Base-by-base conservation (phyloP, 2,329 filamentous ascomycete species). In the Metarhizium guizhouense region DNA sequence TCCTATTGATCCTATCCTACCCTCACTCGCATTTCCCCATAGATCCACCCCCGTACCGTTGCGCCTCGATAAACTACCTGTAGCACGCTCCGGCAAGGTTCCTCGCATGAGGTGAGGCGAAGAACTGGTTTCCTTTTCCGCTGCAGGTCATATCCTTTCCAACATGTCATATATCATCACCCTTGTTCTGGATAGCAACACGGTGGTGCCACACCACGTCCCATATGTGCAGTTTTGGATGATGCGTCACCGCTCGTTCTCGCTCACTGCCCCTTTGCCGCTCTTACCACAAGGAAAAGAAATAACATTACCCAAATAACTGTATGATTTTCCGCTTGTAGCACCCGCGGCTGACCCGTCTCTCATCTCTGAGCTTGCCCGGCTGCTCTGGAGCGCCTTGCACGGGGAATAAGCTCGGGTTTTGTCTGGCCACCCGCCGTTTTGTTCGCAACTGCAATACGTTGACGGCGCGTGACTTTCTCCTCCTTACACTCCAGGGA, bases 381-480 rank as follows among this genome's bases (percentile, higher is more conserved):
- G 84, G 73, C 67, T 82, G 81, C 62, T 79, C 72, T 48, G 84
- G 70, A 6, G 80, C 82, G 63, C 82, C 78, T 47, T 81, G 71
- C 53, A 85, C 25, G 68, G 20, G 77, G 72, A 51, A 85, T 72
- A 48, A 83, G 76, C 65, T 82, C 81, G 61, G 82, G 82, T 66
- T 82, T 78, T 63, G 77, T 77, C 70, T 86, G 82, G 54, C 78
- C 82, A 54, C 76, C 78, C 52, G 68, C 85, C 81, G 63, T 85
- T 82, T 61, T 82, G 76, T 72, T 84, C 83, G 56, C 83, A 79
- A 57, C 25, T 25, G 25, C 25, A 25, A 25, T 25, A 85, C 80
- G 67, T 84, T 85, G 66, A 86, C 78, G 59, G 81, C 77, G 62
- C 80, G 74, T 53, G 77, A 80, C 61, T 79, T 75, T 72, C 25